Percentiles rank a stretch among this genome's conserved stretches.
Evolutionary conservation across 192 early-diverging fungal genomes (phyloP).

Genomic region (Backusella parvicylindrica): DNA sequence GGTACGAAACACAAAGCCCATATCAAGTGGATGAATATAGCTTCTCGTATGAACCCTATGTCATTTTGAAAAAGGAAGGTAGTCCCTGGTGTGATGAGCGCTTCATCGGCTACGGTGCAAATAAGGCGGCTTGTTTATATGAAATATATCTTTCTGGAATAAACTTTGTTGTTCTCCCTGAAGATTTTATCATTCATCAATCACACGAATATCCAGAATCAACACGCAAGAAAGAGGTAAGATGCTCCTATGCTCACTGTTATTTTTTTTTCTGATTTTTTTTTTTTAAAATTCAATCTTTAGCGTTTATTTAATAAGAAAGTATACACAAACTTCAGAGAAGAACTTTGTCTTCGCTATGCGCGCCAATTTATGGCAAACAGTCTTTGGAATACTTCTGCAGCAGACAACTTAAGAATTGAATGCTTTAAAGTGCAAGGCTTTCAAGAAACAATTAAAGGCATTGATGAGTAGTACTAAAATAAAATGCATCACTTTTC

Average conservation of each 20-base stretch:
- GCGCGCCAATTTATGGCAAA: slow-evolving; percentile 40
- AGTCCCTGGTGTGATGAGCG: slow-evolving; percentile 51
- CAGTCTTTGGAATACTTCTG: slow-evolving; percentile 25
- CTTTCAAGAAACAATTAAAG: slow-evolving; percentile 28
- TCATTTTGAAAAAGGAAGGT: slow-evolving; percentile 41
- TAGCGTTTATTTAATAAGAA: slow-evolving; percentile 48
- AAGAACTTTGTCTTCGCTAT: slow-evolving; percentile 52
- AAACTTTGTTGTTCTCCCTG: slow-evolving; percentile 45
- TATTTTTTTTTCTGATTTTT: neutral
- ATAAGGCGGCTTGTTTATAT: slow-evolving; percentile 51
- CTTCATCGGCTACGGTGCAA: slow-evolving; percentile 52
- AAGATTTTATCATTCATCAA: slow-evolving; percentile 49
- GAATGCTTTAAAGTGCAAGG: slow-evolving; percentile 44
- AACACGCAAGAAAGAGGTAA: slow-evolving; percentile 45
- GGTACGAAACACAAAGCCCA: slow-evolving; percentile 37
- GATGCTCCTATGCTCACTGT: neutral
- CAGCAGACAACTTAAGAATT: slow-evolving; percentile 33
- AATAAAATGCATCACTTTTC: neutral
- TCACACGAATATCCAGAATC: slow-evolving; percentile 44
- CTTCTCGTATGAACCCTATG: slow-evolving; percentile 54
- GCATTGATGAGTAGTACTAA: neutral
- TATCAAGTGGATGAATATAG: slow-evolving; percentile 50
- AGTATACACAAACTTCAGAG: slow-evolving; percentile 45
- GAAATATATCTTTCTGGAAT: slow-evolving; percentile 50
- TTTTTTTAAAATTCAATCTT: neutral